A percentile compares a stretch with the other conserved stretches of the same genome.
Evolutionary conservation across 2,329 filamentous ascomycete genomes (phyloP).

Genomic region (Sordariomycetes sp.): DNA sequence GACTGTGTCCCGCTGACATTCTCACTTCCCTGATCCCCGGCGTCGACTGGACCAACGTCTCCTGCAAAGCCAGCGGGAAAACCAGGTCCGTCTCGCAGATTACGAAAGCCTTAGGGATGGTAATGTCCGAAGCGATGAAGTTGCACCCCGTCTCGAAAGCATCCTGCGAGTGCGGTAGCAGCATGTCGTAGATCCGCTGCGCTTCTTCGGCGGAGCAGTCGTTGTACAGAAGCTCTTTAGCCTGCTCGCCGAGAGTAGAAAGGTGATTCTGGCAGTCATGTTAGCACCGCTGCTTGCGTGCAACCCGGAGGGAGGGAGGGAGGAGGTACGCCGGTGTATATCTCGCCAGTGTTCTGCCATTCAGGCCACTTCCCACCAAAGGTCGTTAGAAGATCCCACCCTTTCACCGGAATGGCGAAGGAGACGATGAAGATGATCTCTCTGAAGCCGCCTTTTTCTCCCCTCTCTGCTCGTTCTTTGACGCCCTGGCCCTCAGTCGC

Average conservation of each 20-base stretch:
- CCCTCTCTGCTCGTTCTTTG: neutral
- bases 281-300: neutral
- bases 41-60: neutral
- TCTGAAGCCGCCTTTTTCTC: neutral
- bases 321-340: neutral
- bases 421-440: neutral
- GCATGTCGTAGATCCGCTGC: neutral
- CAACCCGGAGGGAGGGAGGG: too few relatives aligned
- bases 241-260: neutral
- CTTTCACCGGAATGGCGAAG: neutral
- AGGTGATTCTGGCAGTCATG: neutral
- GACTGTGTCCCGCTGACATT: neutral
- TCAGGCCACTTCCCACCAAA: conserved; percentile 1
- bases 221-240: neutral
- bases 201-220: neutral
- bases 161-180: neutral
- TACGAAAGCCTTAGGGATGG: conserved; percentile 32
- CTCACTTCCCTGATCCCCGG: neutral
- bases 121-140: neutral
- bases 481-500: neutral
- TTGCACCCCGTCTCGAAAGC: neutral
- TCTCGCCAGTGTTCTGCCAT: neutral
- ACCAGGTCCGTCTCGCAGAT: conserved; percentile 96
- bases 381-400: conserved; percentile 1
- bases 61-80: conserved; percentile 72